These are phyloP conservation scores for Gynandropsis gynandra DNA, from an alignment of 345 rosid genomes.

Conservation along the genomic window DNA sequence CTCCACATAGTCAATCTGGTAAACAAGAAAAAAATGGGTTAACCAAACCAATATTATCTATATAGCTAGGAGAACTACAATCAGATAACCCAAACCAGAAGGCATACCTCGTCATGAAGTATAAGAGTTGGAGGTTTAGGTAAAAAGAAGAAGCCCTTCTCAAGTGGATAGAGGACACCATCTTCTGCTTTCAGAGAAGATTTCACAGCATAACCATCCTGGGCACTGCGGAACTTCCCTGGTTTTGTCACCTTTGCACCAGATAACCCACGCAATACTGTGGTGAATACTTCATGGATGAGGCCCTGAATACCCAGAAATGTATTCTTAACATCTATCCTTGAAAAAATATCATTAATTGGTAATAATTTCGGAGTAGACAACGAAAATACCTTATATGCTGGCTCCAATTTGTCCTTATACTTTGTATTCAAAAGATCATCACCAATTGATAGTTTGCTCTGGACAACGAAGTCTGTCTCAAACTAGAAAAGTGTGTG, in stretches of 20 bases:
- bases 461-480: slow-evolving; percentile 62
- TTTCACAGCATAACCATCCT: slow-evolving; percentile 98
- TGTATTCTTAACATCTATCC: not conserved
- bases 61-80: slow-evolving; percentile 1
- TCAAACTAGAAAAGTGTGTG: slow-evolving; percentile 50
- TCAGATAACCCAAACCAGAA: not conserved
- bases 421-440: slow-evolving; percentile 74
- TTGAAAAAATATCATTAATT: not conserved
- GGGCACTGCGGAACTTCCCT: slow-evolving; percentile 93
- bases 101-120: slow-evolving; percentile 86
- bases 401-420: slow-evolving; percentile 75
- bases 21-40: slow-evolving; percentile 4
- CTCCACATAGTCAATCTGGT: slow-evolving; percentile 87
- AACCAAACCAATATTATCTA: slow-evolving; percentile 4
- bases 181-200: slow-evolving; percentile 98
- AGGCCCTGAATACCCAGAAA: slow-evolving; percentile 53
- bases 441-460: slow-evolving; percentile 53
- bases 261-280: slow-evolving; percentile 77
- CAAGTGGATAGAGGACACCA: slow-evolving; percentile 91
- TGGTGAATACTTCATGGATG: slow-evolving; percentile 89
- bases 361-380: slow-evolving; percentile 1
- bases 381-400: slow-evolving; percentile 58
- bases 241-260: slow-evolving; percentile 96
- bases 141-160: slow-evolving; percentile 91
- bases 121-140: slow-evolving; percentile 99